Evolutionary conservation across 2,329 filamentous ascomycete species (phyloP), one percentile per base, ranked within the genome.

Genomic region (Trichoderma sp.): DNA sequence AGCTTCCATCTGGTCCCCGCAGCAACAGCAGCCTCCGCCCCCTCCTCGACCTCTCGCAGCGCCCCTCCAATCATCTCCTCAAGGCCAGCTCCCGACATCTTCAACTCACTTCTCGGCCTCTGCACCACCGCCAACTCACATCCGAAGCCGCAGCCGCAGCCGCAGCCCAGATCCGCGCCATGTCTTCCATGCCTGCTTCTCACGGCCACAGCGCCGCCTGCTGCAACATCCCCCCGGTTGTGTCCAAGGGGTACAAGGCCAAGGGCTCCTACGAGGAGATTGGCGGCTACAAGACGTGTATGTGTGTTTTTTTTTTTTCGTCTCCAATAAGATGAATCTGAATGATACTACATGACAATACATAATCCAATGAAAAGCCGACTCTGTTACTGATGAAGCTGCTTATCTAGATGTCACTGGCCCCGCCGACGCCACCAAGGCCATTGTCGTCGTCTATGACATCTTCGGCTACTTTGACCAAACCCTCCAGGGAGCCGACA

Each of bases 401-500:
- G 4, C 33, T 3, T 14, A 35, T 43, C 4, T 55, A 80, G 85
- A 88, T 71, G 81, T 85, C 61, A 83, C 82, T 10, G 83, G 84
- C 31, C 81, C 85, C 37, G 75, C 79, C 21, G 78, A 82, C 62
- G 82, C 84, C 24, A 82, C 77, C 66, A 89, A 87, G 79, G 90
- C 86, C 63, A 83, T 92, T 68, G 79, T 92, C 68, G 79, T 84
- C 71, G 85, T 91, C 76, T 89, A 82, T 77, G 90, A 92, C 78
- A 90, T 91, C 77, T 91, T 91, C 75, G 89, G 90, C 74, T 89
- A 90, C 85, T 91, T 87, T 75, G 86, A 87, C 29, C 91, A 92
- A 79, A 89, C 90, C 3, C 72, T 92, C 13, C 90, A 92, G 78
- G 91, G 90, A 29, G 88, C 89, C 71, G 91, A 93, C 74, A 92